A percentile compares a stretch with the other conserved stretches of the same genome.
These are phyloP conservation scores for Echites panduratus DNA, from an alignment of 257 asterid species.

Conservation along the genomic window DNA sequence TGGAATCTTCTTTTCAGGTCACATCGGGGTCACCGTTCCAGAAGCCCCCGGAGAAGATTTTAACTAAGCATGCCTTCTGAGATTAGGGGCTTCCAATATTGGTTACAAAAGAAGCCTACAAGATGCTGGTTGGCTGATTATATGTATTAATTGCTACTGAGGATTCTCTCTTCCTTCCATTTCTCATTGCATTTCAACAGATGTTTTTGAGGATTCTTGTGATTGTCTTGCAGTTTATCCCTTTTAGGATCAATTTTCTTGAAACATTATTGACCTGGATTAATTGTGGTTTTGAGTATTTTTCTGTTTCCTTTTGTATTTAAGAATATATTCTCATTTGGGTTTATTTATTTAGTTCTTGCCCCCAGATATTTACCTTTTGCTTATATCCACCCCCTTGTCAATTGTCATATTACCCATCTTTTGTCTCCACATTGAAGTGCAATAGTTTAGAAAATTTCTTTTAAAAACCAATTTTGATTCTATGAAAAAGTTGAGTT, in stretches of 20 bases:
- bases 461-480: too few relatives aligned
- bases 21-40: conserved; percentile 78
- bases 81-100: not conserved
- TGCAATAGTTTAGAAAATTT: too few relatives aligned
- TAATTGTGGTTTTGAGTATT: not conserved
- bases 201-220: not conserved
- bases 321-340: too few relatives aligned
- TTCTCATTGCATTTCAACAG: not conserved
- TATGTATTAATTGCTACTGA: not conserved
- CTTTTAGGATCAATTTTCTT: not conserved
- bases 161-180: not conserved
- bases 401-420: too few relatives aligned
- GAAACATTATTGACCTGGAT: not conserved
- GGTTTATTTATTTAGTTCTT: too few relatives aligned
- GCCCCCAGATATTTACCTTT: too few relatives aligned
- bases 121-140: not conserved
- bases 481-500: too few relatives aligned
- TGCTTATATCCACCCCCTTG: too few relatives aligned
- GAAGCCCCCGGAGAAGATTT: conserved; percentile 91
- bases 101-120: not conserved
- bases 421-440: too few relatives aligned
- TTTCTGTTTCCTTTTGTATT: too few relatives aligned
- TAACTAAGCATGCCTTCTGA: conserved; percentile 21
- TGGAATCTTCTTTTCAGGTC: conserved; percentile 46
- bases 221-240: not conserved